Conservation (phyloP, 192 early-diverging fungal species). For the Podila minutissima region DNA sequence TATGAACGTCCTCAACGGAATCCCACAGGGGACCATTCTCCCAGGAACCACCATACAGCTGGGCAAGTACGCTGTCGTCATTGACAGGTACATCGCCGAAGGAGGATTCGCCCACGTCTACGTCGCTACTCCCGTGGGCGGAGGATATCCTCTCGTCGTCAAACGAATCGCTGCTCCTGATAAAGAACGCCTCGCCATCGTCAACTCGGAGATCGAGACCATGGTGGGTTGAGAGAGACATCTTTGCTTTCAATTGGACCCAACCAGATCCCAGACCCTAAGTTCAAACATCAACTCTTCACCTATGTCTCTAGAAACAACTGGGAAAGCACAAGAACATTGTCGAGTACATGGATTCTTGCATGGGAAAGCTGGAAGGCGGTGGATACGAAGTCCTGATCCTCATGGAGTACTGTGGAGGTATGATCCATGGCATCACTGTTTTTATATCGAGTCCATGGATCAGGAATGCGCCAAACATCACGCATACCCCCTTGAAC, state of each 20-base stretch:
- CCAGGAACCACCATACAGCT: slow-evolving; percentile 72
- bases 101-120: slow-evolving; percentile 96
- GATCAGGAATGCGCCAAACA: not conserved
- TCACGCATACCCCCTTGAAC: too few species aligned
- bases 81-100: slow-evolving; percentile 82
- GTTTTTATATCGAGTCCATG: not conserved
- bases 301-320: slow-evolving; percentile 56
- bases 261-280: not conserved
- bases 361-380: slow-evolving; percentile 59
- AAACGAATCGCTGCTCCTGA: slow-evolving; percentile 85
- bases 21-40: slow-evolving; percentile 53
- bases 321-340: slow-evolving; percentile 85
- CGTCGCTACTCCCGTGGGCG: slow-evolving; percentile 63
- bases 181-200: slow-evolving; percentile 63
- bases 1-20: slow-evolving; percentile 31
- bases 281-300: not conserved
- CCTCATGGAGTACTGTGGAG: slow-evolving; percentile 93
- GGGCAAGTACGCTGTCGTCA: slow-evolving; percentile 64
- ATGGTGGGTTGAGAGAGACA: slow-evolving; percentile 66
- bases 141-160: slow-evolving; percentile 72
- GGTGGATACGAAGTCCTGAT: slow-evolving; percentile 86
- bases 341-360: slow-evolving; percentile 80
- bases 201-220: slow-evolving; percentile 79
- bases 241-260: not conserved
- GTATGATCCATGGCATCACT: slow-evolving; percentile 46